Evolutionary conservation across 1,284 basidiomycete genomes (phyloP), one percentile per base, ranked within the genome.

Genomic region (Leccinum fuscescens): DNA sequence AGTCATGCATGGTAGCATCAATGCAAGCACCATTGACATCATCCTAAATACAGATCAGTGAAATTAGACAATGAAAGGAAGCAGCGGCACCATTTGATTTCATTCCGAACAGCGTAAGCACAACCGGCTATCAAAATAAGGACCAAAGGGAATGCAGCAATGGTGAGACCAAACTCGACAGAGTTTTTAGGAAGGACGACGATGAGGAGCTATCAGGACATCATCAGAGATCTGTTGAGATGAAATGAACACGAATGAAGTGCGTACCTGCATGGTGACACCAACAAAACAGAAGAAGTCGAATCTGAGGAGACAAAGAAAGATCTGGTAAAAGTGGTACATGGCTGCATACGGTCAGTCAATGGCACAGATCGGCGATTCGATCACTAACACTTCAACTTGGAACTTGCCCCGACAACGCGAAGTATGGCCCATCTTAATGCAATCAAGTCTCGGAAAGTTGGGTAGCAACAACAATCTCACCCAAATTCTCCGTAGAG

Each of bases 211-310:
- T 90, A 62, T 12, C 39, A 42, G 17, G 14, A 46, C 7, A 20
- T 7, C 9, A 44, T 48, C 22, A 56, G 33, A 12, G 27, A 5
- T 35, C 14, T 17, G 24, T 46, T 24, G 24, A 44, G 15, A 52
- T 17, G 6, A 33, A 54, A 57, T 31, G 8, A 54, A 33, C 53
- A 44, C 11, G 3, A 54, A 53, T 33, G 29, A 17, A 4, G 11
- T 53, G 60, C 77, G 60, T 63, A 85, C 90, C 83, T 93, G 92
- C 82, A 93, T 92, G 6, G 90, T 92, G 39, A 93, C 88, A n/a
- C 88, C 91, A 33, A 82, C 81, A 71, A 93, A 93, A 73, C 83
- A 86, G 77, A 93, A 93, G 74, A 93, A 93, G 73, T 93, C 91
- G 69, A 94, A 92, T 72, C 93, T 93, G 67, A 93, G 82, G 50